These are phyloP conservation scores for Debaryomycetaceae sp. DNA, from an alignment of 1,139 yeast species.

Conservation along the genomic window DNA sequence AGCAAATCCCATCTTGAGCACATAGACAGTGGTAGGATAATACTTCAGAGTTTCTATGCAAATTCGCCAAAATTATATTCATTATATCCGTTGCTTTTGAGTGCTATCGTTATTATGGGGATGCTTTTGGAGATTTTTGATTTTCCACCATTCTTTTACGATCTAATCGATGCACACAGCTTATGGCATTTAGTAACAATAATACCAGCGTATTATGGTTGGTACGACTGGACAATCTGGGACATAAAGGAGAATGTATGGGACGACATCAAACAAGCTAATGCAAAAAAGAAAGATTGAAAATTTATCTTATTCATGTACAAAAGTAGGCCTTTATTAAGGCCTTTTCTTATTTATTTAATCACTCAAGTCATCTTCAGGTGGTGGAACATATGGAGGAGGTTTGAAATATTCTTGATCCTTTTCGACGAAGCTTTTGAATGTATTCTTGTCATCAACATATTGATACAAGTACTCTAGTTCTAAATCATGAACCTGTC, in stretches of 20 bases:
- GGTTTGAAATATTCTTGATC: constrained; percentile 79
- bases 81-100: constrained; percentile 38
- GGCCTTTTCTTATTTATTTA: constrained; percentile 3
- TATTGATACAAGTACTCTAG: constrained; percentile 79
- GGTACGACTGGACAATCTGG: constrained; percentile 51
- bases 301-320: not conserved
- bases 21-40: constrained; percentile 16
- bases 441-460: constrained; percentile 62
- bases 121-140: constrained; percentile 89
- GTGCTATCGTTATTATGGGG: constrained; percentile 60
- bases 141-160: constrained; percentile 65
- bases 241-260: constrained; percentile 36
- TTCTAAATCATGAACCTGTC: constrained; percentile 92
- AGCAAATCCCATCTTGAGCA: constrained; percentile 25
- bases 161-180: constrained; percentile 85
- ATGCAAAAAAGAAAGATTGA: constrained; percentile 9
- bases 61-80: constrained; percentile 39
- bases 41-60: constrained; percentile 33
- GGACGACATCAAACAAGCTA: constrained; percentile 7
- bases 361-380: constrained; percentile 26
- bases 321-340: not conserved
- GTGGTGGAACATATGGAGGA: constrained; percentile 44
- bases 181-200: constrained; percentile 86
- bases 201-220: constrained; percentile 50
- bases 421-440: constrained; percentile 53